Percentiles rank a stretch among this genome's conserved stretches.
Conservation (phyloP, 257 asterid species). For the Solanum habrochaites region DNA sequence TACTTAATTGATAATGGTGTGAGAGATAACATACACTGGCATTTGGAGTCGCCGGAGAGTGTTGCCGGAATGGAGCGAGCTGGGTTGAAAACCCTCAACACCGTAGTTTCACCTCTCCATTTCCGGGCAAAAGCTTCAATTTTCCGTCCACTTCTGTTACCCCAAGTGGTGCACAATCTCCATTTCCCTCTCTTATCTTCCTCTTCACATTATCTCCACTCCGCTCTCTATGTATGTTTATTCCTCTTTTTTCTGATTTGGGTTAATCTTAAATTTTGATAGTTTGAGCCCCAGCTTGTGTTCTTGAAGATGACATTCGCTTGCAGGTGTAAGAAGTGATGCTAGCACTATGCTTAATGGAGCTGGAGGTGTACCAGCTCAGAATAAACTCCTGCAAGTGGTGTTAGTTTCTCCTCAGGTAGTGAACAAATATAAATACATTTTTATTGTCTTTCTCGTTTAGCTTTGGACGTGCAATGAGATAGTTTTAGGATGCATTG, state of each 20-base stretch:
- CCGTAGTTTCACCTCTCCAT: constrained; percentile 24
- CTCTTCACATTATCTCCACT: constrained; percentile 26
- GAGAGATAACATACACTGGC: not conserved
- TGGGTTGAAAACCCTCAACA: constrained; percentile 41
- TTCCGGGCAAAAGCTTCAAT: constrained; percentile 23
- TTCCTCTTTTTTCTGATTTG: not conserved
- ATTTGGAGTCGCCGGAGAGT: not conserved
- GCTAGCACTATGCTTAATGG: constrained; percentile 38
- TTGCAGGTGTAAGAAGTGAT: constrained; percentile 36
- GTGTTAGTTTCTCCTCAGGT: constrained; percentile 97
- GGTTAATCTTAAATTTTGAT: not conserved
- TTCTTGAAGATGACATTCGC: not conserved
- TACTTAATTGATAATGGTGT: not conserved
- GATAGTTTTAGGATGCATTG: not conserved
- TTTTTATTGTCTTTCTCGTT: not conserved
- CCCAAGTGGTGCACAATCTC: constrained; percentile 7
- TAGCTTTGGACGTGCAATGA: not conserved
- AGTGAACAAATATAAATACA: not conserved
- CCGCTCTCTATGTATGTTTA: constrained; percentile 29
- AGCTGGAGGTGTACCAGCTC: constrained; percentile 21
- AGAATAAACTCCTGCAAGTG: constrained; percentile 61
- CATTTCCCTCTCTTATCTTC: constrained; percentile 13
- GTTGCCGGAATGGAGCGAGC: constrained; percentile 10
- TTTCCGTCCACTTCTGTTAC: constrained; percentile 11
- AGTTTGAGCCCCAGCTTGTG: not conserved